Evolutionary conservation across 768 basidiomycete genomes (phyloP), one percentile per base, ranked within the genome.

Genomic region (Cystofilobasidium ferigula): DNA sequence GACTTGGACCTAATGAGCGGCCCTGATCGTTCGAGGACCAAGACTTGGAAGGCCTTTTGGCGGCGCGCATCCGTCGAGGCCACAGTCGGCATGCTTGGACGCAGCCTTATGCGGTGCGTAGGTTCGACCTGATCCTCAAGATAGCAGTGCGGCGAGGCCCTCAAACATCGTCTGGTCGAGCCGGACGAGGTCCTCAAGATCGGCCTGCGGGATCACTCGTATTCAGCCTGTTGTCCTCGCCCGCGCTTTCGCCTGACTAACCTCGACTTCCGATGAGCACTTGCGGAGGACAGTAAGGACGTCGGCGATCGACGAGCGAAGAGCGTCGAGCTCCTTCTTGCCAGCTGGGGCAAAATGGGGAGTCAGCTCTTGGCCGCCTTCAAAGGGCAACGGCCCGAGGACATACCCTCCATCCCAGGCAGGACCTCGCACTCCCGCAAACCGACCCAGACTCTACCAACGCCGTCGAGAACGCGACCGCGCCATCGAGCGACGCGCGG

Each of bases 391-490:
- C 7, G 22, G 6, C 5, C 5, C 2, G 14, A 28, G 53, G 42
- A 30, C 59, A 47, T 38, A 28, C 60, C 53, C 28, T 67, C 60
- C 9, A 54, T 28, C 1, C 5, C 20, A 14, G 51, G 51, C 38
- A 67, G 18, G 3, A 45, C 30, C 43, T 67, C 65, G 9, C 28
- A 36, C 24, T 67, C 65, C 13, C n/a, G 30, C 4, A 67, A 47
- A 8, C 53, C 59, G 16, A 67, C 65, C 65, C 65, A 67, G 9
- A 67, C 32, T 26, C 65, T 40, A 6, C 60, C 65, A 3, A 67
- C 8, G 4, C 60, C 65, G 24, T 59, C 22, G 0, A 67, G 45
- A 9, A 67, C 59, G 20, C 36, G 57, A 2, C 65, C 65, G 34
- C 65, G 32, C 65, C 65, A 67, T 6, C 2, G 48, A 2, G 53